These are phyloP conservation scores for Cornus controversa DNA, from an alignment of 148 eudicot genomes.

Conservation along the genomic window DNA sequence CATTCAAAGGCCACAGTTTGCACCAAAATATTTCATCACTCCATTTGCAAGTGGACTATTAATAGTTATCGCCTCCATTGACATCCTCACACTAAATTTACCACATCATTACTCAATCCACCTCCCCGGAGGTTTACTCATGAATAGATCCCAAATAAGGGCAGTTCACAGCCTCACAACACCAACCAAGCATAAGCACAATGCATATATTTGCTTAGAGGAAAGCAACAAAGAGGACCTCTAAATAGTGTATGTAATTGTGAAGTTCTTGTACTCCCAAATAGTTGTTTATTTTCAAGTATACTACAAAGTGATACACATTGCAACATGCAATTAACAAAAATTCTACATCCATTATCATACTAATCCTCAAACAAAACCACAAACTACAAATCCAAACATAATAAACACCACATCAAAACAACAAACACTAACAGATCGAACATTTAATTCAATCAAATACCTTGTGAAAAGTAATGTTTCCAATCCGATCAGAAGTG, in stretches of 20 bases:
- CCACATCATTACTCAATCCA: too few species aligned
- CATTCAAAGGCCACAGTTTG: too few species aligned
- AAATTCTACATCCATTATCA: background rate
- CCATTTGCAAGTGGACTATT: too few species aligned
- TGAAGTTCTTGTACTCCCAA: background rate
- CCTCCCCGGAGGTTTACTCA: too few species aligned
- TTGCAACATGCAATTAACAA: background rate
- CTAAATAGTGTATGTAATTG: too few species aligned
- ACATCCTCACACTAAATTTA: too few species aligned
- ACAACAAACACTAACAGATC: background rate
- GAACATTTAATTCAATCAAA: background rate
- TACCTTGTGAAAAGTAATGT: slow-evolving; percentile 91
- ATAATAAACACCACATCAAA: background rate
- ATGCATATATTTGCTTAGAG: too few species aligned
- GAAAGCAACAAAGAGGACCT: too few species aligned
- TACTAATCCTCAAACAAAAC: background rate
- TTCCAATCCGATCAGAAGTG: slow-evolving; percentile 73
- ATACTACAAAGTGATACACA: background rate
- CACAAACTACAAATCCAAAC: background rate
- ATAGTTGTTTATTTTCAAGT: background rate
- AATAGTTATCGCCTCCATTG: too few species aligned
- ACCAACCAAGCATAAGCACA: background rate
- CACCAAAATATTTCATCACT: too few species aligned
- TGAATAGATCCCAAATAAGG: background rate
- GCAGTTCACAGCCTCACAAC: background rate